These are phyloP conservation scores for Cenchrus americanus DNA, from an alignment of 176 grass and related monocot genomes.

Conservation along the genomic window DNA sequence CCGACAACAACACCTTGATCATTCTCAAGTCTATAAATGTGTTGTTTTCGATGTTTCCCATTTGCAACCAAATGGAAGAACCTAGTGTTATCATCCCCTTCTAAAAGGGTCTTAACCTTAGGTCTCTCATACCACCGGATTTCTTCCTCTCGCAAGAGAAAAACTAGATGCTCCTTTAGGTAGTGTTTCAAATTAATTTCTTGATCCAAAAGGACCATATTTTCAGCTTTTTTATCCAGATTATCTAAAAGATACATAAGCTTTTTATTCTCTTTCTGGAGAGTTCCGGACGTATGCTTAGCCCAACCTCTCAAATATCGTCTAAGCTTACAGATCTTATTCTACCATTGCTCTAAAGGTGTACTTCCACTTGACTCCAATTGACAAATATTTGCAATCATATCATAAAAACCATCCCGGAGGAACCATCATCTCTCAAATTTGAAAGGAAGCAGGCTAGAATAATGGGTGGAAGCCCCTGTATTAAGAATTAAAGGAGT, in stretches of 20 bases:
- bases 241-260: not conserved
- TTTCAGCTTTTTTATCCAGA: not conserved
- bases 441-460: not conserved
- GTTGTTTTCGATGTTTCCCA: no score
- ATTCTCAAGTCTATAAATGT: no score
- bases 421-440: not conserved
- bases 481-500: no score
- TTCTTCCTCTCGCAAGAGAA: not conserved
- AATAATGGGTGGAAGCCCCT: no score
- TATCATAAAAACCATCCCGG: not conserved
- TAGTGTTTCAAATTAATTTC: not conserved
- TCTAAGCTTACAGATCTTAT: not conserved
- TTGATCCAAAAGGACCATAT: not conserved
- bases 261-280: not conserved
- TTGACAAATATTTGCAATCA: not conserved
- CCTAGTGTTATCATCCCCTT: not conserved
- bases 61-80: no score
- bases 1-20: no score
- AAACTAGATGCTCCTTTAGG: not conserved
- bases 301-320: not conserved
- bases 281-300: not conserved
- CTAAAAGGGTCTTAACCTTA: not conserved
- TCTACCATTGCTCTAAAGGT: not conserved
- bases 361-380: not conserved
- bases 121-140: not conserved